phyloP scores from a whole-genome alignment of 306 rosid genomes.

The Ziziphus jujuba region DNA sequence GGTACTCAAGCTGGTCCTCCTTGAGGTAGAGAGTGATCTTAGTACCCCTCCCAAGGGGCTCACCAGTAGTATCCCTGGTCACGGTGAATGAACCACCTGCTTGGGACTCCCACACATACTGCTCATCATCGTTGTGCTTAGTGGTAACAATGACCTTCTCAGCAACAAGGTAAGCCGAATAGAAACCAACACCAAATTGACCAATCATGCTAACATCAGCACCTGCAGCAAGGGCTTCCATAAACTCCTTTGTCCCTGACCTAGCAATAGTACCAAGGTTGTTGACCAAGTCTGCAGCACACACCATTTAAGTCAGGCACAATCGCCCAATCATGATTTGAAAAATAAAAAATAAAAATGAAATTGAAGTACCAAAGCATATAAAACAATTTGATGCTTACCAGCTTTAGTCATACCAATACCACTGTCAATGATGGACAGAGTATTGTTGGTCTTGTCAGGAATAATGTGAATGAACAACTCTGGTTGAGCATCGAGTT shows the following conservation, averaged over 20 bases:
- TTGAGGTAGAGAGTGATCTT: slow-evolving; percentile 72
- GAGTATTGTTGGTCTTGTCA: slow-evolving; percentile 68
- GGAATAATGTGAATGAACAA: slow-evolving; percentile 84
- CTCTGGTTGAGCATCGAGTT: slow-evolving; percentile 90
- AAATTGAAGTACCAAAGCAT: too few relatives aligned
- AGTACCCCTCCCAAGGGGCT: slow-evolving; percentile 81
- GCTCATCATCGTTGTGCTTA: slow-evolving; percentile 96
- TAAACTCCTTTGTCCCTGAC: slow-evolving; percentile 97
- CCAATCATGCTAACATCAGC: slow-evolving; percentile 99
- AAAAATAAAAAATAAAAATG: neutral
- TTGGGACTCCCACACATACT: slow-evolving; percentile 94
- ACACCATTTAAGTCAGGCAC: neutral
- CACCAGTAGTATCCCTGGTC: slow-evolving; percentile 80
- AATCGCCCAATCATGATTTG: neutral
- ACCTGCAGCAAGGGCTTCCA: slow-evolving; percentile 98
- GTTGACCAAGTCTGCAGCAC: slow-evolving; percentile 80
- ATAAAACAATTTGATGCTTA: slow-evolving; percentile 21
- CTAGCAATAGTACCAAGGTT: slow-evolving; percentile 95
- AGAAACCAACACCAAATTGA: slow-evolving; percentile 97
- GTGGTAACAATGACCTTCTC: slow-evolving; percentile 85
- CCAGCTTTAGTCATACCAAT: slow-evolving; percentile 98
- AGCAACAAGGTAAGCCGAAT: slow-evolving; percentile 87
- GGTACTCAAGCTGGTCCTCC: slow-evolving; percentile 97
- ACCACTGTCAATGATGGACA: slow-evolving; percentile 90
- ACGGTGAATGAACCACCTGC: slow-evolving; percentile 96